Base-by-base conservation (phyloP, 352 stramenopile species). In the Albugo laibachii region DNA sequence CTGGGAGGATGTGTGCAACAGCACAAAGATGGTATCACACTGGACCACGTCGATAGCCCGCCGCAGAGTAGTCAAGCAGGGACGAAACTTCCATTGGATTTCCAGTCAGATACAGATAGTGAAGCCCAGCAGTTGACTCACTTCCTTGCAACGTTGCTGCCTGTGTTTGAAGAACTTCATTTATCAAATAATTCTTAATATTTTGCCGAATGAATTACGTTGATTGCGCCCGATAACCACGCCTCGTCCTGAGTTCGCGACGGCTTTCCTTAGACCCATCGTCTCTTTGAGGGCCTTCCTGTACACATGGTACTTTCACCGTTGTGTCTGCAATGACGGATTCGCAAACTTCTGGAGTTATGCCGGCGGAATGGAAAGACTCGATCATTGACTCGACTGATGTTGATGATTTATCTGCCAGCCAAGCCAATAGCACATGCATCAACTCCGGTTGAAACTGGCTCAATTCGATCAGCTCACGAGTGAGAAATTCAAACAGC, bases 361-460 rank as follows among this genome's bases (percentile, higher is more conserved):
- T 59, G 8, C 24, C 3, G 24, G 24, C 8, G 24, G 24, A 31
- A 31, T 10, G 3, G 3, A 31, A 31, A 31, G 8, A 31, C 24
- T 31, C 24, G 24, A 31, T 10, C 24, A 31, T 31, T 8, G 24
- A 31, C 24, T 31, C 72, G 0, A 69, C 83, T 8, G 66, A 66
- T n/a, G 63, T 66, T 2, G 74, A 66, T 14, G 86, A 57, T 31
- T 80, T 83, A 36, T 80, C 63, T 0, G 74, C 65, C 18, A 91
- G 57, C 78, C 74, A 91, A 16, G 72, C 67, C n/a, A 91, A 51
- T 12, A 87, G 54, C 1, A 86, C 68, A 39, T 85, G 72, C 74
- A 91, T 83, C 24, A 91, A 73, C 37, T 91, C 76, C 16, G 76
- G 59, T 40, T 91, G 77, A 11, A 83, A 57, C 43, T 87, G 71